phyloP scores from a whole-genome alignment of 345 rosid genomes.

The Passiflora organensis region DNA sequence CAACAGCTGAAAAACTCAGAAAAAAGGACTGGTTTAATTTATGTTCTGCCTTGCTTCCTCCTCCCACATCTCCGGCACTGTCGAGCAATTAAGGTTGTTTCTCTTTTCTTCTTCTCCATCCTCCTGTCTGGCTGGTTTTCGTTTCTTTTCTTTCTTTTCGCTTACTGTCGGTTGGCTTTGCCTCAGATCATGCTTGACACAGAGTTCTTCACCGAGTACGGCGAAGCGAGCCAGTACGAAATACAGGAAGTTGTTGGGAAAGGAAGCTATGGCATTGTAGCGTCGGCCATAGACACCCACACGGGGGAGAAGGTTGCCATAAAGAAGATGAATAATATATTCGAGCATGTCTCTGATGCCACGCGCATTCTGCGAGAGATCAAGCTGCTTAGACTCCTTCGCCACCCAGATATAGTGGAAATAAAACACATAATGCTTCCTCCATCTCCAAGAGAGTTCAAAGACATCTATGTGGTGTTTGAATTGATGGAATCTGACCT shows the following conservation, averaged over 20 bases:
- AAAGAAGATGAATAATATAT: slow-evolving; percentile 85
- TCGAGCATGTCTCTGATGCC: slow-evolving; percentile 93
- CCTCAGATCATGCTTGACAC: slow-evolving; percentile 63
- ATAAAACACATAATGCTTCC: slow-evolving; percentile 97
- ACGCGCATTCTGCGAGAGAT: slow-evolving; percentile 90
- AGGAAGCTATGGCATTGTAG: slow-evolving; percentile 98
- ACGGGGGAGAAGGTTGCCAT: slow-evolving; percentile 94
- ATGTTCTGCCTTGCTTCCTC: background rate
- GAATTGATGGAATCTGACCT: slow-evolving; percentile 99
- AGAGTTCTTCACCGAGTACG: slow-evolving; percentile 92
- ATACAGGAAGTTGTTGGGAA: slow-evolving; percentile 89
- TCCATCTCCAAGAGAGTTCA: slow-evolving; percentile 86
- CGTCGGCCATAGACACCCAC: slow-evolving; percentile 86
- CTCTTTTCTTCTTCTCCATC: no score
- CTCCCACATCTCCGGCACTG: background rate
- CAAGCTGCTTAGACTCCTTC: slow-evolving; percentile 83
- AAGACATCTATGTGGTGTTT: slow-evolving; percentile 89
- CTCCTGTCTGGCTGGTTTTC: no score
- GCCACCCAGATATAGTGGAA: slow-evolving; percentile 82
- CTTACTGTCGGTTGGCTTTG: background rate
- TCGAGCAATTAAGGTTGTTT: slow-evolving; percentile 1
- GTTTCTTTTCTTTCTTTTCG: no score
- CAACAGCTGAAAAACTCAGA: background rate
- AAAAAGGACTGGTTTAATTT: background rate
- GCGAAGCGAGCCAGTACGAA: slow-evolving; percentile 94